Percentiles rank a stretch among this genome's conserved stretches.
phyloP scores from a whole-genome alignment of 2,329 filamentous ascomycete species.

The Claviceps digitariae region DNA sequence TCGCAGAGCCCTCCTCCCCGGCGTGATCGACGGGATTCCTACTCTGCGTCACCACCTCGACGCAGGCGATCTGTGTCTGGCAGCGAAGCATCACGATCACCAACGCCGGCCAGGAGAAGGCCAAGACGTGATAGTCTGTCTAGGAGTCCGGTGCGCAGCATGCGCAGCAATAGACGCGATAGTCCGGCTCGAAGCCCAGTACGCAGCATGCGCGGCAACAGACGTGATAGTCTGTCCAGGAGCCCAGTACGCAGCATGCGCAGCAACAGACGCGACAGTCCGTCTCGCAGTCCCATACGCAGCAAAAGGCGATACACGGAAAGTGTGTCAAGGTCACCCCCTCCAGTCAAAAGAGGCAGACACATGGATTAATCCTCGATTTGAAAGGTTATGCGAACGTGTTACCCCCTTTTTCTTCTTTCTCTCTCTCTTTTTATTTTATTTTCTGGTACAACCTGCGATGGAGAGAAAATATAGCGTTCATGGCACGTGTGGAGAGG shows the following conservation, averaged over 20 bases:
- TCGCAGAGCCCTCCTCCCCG: not conserved
- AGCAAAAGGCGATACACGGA: constrained; percentile 14
- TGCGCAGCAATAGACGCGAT: constrained; percentile 4
- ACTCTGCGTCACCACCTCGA: constrained; percentile 5
- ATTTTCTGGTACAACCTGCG: not conserved
- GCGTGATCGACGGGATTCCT: constrained; percentile 1
- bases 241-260: not conserved
- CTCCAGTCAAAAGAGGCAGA: constrained; percentile 19
- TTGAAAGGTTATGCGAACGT: not conserved
- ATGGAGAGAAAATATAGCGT: not conserved
- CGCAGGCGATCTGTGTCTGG: constrained; percentile 2
- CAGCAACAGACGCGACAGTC: constrained; percentile 4
- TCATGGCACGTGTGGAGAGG: not conserved
- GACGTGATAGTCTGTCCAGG: constrained; percentile 1
- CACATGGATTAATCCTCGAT: constrained; percentile 11
- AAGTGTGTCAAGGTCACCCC: constrained; percentile 18
- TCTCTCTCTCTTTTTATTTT: not conserved
- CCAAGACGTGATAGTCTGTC: not conserved
- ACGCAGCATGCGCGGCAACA: constrained; percentile 2
- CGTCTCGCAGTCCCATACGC: not conserved
- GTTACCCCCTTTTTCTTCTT: not conserved
- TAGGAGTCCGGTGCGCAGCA: not conserved
- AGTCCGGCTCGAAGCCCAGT: not conserved
- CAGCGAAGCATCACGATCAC: constrained; percentile 2
- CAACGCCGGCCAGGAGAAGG: constrained; percentile 1